Base-by-base conservation (phyloP, 2,329 filamentous ascomycete genomes). In the Fusarium sp. region DNA sequence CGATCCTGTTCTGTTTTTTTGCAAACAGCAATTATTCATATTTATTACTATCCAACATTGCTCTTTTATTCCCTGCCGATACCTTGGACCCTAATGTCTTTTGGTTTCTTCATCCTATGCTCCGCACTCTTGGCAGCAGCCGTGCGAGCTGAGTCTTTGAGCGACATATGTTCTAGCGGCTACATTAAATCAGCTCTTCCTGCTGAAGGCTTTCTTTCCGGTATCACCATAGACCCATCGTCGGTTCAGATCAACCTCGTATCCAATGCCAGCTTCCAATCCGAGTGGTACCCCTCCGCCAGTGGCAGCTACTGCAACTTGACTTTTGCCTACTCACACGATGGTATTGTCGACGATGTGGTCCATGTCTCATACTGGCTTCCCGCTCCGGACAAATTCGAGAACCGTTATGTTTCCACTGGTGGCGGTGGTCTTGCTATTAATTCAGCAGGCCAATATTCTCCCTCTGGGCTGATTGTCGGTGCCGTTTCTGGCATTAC, bases 351-450 rank as follows among this genome's bases (percentile, higher is more conserved):
- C 36, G 75, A 78, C 57, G 70, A 65, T n/a, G 74, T 80, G 4
- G 62, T 76, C 6, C 55, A 57, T 17, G 54, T 80, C 43, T 72
- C 73, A 56, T 79, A 79, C 46, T 73, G 67, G 20, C 75, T 80
- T 58, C 79, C 78, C 5, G 43, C 40, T 40, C 77, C 78, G 1
- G 72, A 74, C 20, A 73, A 76, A 40, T 83, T 80, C 70, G 68
- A 81, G 68, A 81, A 80, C 68, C 80, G 81, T 19, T 83, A 81
- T 71, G 81, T 82, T 52, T 77, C 81, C 7, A 77, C 71, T 15
- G 82, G 81, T 9, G 81, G 82, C 20, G 81, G 80, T 21, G 82
- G 81, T 3, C 83, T 77, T 72, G 65, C 62, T 5, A 65, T 68
- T 30, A 60, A 55, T 55, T 60, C 62, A 7, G 65, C 47, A 6